A percentile compares a stretch with the other conserved stretches of the same genome.
These are phyloP conservation scores for Aspergillus sparsus DNA, from an alignment of 495 filamentous ascomycete species.

Conservation along the genomic window DNA sequence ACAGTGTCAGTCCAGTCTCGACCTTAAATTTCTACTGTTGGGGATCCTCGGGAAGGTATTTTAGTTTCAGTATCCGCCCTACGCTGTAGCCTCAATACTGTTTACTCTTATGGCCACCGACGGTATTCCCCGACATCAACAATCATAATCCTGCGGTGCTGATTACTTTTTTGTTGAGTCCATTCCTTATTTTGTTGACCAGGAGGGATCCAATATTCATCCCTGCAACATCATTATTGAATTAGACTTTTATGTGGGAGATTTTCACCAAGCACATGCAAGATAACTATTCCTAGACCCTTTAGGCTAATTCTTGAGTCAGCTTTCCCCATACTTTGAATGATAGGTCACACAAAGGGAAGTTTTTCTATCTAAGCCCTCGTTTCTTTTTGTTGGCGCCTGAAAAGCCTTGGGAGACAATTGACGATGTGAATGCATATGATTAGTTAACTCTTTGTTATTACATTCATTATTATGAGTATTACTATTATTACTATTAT, in stretches of 20 bases:
- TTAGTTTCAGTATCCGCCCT: conserved; percentile 30
- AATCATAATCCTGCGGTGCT: background rate
- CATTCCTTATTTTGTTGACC: conserved; percentile 4
- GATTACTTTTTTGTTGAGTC: conserved; percentile 17
- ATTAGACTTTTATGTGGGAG: background rate
- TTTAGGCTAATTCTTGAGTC: background rate
- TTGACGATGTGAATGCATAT: background rate
- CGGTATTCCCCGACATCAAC: conserved; percentile 10
- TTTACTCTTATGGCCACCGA: conserved; percentile 5
- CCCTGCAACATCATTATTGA: background rate
- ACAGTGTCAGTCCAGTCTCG: conserved; percentile 18
- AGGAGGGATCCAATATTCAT: background rate
- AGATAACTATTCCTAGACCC: background rate
- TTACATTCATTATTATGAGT: background rate
- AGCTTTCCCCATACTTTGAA: conserved; percentile 2
- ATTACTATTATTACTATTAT: background rate
- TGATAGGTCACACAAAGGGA: background rate
- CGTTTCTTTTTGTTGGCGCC: too few species aligned
- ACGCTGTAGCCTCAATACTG: conserved; percentile 34
- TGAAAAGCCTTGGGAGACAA: too few species aligned
- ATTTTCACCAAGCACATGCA: background rate
- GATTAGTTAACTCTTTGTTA: background rate
- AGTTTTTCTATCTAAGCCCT: too few species aligned
- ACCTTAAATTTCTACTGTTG: conserved; percentile 26
- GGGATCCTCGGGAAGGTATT: conserved; percentile 27